These are phyloP conservation scores for Solanum hybrid DNA, from an alignment of 305 asterid genomes.

Conservation along the genomic window DNA sequence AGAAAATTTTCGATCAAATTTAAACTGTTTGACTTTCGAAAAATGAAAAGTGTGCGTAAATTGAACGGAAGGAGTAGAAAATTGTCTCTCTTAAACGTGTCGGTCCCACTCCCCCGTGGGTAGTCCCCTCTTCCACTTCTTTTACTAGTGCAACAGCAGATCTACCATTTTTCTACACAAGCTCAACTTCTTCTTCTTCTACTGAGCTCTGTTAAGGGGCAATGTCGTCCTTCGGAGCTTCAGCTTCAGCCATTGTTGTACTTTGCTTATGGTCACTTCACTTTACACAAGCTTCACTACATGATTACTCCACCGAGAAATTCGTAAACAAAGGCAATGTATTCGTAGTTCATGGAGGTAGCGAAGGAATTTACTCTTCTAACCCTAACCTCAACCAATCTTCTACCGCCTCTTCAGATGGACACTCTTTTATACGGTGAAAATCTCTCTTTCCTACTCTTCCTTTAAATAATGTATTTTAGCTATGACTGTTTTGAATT, in stretches of 20 bases:
- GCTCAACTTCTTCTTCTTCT: conserved; percentile 23
- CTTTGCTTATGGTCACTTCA: conserved; percentile 9
- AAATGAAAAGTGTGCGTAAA: too few relatives aligned
- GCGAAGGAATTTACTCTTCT: conserved; percentile 89
- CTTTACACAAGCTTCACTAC: conserved; percentile 57
- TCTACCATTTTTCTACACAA: conserved; percentile 6
- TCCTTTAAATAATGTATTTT: not conserved
- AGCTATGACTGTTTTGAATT: not conserved
- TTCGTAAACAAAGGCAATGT: conserved; percentile 73
- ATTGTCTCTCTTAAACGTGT: not conserved
- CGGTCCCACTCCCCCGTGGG: not conserved
- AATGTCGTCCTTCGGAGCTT: conserved; percentile 39
- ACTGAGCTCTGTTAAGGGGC: conserved; percentile 6
- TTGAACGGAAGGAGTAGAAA: too few relatives aligned
- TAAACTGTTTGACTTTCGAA: too few relatives aligned
- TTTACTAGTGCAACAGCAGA: not conserved
- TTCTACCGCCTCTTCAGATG: conserved; percentile 23
- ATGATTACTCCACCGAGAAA: conserved; percentile 44
- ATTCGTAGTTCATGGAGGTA: conserved; percentile 83
- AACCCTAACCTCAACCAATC: conserved; percentile 45
- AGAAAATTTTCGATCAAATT: fast-evolving
- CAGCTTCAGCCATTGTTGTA: conserved; percentile 21
- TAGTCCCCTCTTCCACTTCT: not conserved
- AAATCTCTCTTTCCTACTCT: not conserved
- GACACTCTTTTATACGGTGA: conserved; percentile 74